phyloP scores from a whole-genome alignment of 2,329 filamentous ascomycete species.

The Trichoderma brevicompactum region DNA sequence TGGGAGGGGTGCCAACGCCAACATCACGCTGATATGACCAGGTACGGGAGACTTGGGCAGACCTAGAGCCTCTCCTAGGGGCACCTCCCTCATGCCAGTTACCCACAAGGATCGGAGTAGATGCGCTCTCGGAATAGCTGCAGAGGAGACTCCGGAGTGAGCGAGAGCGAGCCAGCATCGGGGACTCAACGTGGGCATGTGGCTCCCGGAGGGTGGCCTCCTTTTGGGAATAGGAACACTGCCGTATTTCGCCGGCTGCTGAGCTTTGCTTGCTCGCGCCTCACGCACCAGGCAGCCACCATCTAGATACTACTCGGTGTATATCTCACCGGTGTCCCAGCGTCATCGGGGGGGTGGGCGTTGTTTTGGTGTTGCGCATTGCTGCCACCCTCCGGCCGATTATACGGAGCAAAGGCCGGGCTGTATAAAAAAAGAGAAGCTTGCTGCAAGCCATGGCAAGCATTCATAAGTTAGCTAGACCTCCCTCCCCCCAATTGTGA shows the following conservation, averaged over 20 bases:
- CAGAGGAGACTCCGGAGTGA: background rate
- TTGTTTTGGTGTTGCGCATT: background rate
- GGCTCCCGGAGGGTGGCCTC: slow-evolving; percentile 9
- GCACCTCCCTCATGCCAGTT: too few species aligned
- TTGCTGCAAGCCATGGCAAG: too few species aligned
- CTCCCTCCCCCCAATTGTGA: too few species aligned
- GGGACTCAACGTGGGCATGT: background rate
- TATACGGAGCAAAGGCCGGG: background rate
- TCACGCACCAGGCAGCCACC: slow-evolving; percentile 10
- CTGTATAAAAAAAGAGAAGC: background rate
- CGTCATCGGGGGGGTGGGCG: slow-evolving; percentile 4
- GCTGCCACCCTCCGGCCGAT: background rate
- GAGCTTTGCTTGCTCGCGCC: background rate
- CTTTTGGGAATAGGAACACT: slow-evolving; percentile 9
- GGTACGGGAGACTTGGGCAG: background rate
- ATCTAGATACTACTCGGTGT: slow-evolving; percentile 11
- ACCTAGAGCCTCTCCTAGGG: too few species aligned
- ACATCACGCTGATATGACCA: background rate
- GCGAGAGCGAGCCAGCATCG: slow-evolving; percentile 5
- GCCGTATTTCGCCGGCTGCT: background rate
- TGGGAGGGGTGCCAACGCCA: slow-evolving; percentile 1
- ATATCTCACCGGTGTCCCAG: slow-evolving; percentile 12
- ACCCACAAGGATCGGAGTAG: background rate
- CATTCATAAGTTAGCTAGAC: too few species aligned
- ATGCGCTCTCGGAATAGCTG: slow-evolving; percentile 19